A percentile compares a stretch with the other conserved stretches of the same genome.
phyloP scores from a whole-genome alignment of 2,329 filamentous ascomycete genomes.

The Alternaria brassicae region DNA sequence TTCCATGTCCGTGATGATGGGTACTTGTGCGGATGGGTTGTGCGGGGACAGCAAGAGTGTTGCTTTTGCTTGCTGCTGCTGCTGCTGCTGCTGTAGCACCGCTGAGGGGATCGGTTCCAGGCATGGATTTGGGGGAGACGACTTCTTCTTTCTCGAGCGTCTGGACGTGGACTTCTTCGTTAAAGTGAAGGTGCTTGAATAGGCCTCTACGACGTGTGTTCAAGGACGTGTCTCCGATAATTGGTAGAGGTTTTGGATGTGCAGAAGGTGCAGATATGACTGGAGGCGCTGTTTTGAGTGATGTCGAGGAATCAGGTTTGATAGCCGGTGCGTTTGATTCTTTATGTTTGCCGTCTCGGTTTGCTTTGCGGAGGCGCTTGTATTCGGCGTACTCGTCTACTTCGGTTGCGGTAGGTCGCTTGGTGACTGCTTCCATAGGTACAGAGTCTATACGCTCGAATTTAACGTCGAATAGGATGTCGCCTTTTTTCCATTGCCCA shows the following conservation, averaged over 20 bases:
- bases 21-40: neutral
- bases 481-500: slow-evolving; percentile 29
- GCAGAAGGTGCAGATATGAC: slow-evolving; percentile 16
- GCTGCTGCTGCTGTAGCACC: neutral
- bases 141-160: neutral
- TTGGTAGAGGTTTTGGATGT: neutral
- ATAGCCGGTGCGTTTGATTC: neutral
- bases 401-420: slow-evolving; percentile 53
- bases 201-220: slow-evolving; percentile 8
- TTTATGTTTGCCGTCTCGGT: slow-evolving; percentile 25
- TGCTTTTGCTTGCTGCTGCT: neutral
- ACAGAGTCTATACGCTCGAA: slow-evolving; percentile 47
- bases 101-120: slow-evolving; percentile 10
- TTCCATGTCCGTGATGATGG: neutral
- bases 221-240: neutral
- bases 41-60: neutral
- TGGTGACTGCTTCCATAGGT: slow-evolving; percentile 49
- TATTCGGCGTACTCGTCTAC: slow-evolving; percentile 58
- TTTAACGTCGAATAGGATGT: slow-evolving; percentile 49
- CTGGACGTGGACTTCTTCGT: slow-evolving; percentile 10
- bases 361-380: slow-evolving; percentile 49
- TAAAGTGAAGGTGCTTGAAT: slow-evolving; percentile 19
- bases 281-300: slow-evolving; percentile 21
- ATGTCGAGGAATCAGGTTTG: neutral
- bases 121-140: slow-evolving; percentile 19